These are phyloP conservation scores for Amanita jacksonii DNA, from an alignment of 768 basidiomycete species.

Conservation along the genomic window DNA sequence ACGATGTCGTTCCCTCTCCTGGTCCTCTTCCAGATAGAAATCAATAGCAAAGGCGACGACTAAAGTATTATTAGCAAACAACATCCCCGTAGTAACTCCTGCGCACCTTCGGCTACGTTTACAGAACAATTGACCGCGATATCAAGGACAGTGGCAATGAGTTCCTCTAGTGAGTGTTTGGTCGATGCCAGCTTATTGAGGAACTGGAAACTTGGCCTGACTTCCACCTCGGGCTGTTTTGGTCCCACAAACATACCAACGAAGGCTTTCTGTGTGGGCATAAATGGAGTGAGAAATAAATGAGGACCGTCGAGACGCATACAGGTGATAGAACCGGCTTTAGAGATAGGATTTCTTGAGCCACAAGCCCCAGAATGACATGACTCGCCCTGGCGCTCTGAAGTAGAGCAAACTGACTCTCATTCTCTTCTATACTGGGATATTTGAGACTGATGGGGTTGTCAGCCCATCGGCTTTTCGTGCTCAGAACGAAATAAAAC, in stretches of 20 bases:
- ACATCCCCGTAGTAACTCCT: background rate
- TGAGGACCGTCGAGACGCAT: background rate
- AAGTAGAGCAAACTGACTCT: conserved; percentile 23
- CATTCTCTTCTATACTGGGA: conserved; percentile 15
- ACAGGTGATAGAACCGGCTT: conserved; percentile 5
- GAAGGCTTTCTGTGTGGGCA: conserved; percentile 1
- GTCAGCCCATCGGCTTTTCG: background rate
- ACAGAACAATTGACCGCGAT: conserved; percentile 39
- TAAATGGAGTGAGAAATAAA: background rate
- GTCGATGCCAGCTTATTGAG: conserved; percentile 25
- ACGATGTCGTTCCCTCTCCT: conserved; percentile 27
- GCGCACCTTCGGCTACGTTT: conserved; percentile 34
- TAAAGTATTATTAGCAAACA: conserved; percentile 6
- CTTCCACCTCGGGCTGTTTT: conserved; percentile 16
- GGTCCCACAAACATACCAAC: conserved; percentile 1
- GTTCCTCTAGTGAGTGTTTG: conserved; percentile 29
- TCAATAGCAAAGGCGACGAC: conserved; percentile 40
- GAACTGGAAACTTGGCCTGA: conserved; percentile 31
- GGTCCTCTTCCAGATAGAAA: conserved; percentile 39
- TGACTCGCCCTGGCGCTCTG: conserved; percentile 19
- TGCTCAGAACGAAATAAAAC: background rate
- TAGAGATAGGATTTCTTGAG: conserved; percentile 19
- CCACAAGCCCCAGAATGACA: conserved; percentile 23
- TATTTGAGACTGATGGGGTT: conserved; percentile 3
- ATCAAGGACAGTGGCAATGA: conserved; percentile 35